Evolutionary conservation across 768 basidiomycete species (phyloP).

Genomic region (Rhizopogon sp.): DNA sequence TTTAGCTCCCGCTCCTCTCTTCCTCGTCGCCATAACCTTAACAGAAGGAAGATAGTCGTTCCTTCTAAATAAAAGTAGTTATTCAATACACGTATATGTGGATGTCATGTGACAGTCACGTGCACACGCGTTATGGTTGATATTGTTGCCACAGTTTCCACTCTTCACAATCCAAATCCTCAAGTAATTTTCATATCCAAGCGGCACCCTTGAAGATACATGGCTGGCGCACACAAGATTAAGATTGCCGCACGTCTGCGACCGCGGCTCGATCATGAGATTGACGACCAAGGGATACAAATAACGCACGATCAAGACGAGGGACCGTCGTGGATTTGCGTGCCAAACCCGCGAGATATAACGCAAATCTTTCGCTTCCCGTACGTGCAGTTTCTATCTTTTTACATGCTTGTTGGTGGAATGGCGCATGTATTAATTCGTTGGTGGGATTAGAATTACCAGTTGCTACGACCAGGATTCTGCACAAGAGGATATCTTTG

Average conservation of each 20-base stretch:
- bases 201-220: background rate
- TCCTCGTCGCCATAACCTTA: too few relatives aligned
- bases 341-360: constrained; percentile 66
- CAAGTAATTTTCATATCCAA: background rate
- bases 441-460: constrained; percentile 45
- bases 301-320: constrained; percentile 39
- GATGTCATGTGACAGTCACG: background rate
- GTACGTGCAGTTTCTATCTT: constrained; percentile 32
- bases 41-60: too few relatives aligned
- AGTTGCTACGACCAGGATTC: constrained; percentile 71
- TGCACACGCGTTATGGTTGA: background rate
- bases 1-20: too few relatives aligned
- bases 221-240: constrained; percentile 41
- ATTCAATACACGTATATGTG: too few relatives aligned
- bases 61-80: too few relatives aligned
- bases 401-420: constrained; percentile 1
- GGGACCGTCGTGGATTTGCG: constrained; percentile 48
- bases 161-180: too few relatives aligned
- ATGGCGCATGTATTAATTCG: background rate
- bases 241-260: constrained; percentile 70
- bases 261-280: constrained; percentile 56
- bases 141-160: background rate
- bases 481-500: constrained; percentile 74
- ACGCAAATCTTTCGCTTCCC: constrained; percentile 75
- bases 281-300: constrained; percentile 56